Percentiles rank a stretch among this genome's conserved stretches.
Conservation (phyloP, 2,329 filamentous ascomycete species). For the Arthroderma uncinatum region DNA sequence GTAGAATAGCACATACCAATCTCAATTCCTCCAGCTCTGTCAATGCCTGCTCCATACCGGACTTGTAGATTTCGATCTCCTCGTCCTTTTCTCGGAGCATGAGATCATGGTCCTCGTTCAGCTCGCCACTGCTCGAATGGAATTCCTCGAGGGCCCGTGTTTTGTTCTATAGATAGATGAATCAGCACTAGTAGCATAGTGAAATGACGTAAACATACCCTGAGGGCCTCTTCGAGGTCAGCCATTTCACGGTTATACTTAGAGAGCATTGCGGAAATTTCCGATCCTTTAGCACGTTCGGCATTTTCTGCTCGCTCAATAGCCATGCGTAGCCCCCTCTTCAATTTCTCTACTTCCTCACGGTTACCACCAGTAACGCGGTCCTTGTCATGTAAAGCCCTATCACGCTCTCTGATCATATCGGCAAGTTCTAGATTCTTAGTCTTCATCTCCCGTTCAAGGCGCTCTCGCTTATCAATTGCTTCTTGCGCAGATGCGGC, state of each 20-base stretch:
- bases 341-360: slow-evolving; percentile 89
- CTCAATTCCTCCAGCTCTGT: slow-evolving; percentile 84
- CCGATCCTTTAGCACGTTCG: slow-evolving; percentile 85
- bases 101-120: slow-evolving; percentile 73
- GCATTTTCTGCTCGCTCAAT: slow-evolving; percentile 83
- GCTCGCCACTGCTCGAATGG: slow-evolving; percentile 64
- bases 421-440: slow-evolving; percentile 98
- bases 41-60: slow-evolving; percentile 91
- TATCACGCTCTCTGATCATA: slow-evolving; percentile 94
- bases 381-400: slow-evolving; percentile 87
- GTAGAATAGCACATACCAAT: slow-evolving; percentile 32
- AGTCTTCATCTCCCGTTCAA: slow-evolving; percentile 95
- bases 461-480: slow-evolving; percentile 84
- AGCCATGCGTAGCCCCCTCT: slow-evolving; percentile 84
- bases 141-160: slow-evolving; percentile 75
- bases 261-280: slow-evolving; percentile 84
- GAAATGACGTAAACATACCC: slow-evolving; percentile 27
- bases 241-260: slow-evolving; percentile 97
- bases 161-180: slow-evolving; percentile 54
- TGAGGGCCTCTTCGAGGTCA: slow-evolving; percentile 83
- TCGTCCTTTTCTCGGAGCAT: slow-evolving; percentile 89
- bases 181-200: slow-evolving; percentile 16
- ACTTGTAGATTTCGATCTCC: slow-evolving; percentile 95
- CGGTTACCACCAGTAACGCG: slow-evolving; percentile 73
- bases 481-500: slow-evolving; percentile 94